Evolutionary conservation across 2,329 filamentous ascomycete species (phyloP), one percentile per base, ranked within the genome.

Genomic region (Fonsecaea monophora): DNA sequence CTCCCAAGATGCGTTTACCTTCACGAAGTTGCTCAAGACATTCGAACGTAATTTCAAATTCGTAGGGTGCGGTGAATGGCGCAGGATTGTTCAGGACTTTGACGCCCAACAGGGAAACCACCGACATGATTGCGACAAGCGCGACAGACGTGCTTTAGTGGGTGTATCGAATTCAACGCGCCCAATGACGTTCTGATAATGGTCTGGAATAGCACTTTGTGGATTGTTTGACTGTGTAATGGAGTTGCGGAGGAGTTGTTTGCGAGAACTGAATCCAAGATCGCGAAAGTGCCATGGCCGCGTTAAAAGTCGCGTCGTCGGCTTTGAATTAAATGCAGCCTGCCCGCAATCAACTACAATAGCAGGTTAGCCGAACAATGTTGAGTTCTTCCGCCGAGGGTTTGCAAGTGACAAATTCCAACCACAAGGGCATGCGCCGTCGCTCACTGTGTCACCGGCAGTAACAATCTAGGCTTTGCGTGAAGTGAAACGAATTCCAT

Each of bases 31-130:
- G 88, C 83, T 99, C 95, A 30, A 98, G 88, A 76, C 95, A 98
- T 81, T 99, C 95, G 71, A 99, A 99, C 18, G 95, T 99, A 79
- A 99, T 98, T 82, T 99, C 94, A 74, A 99, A 97, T 80, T 95
- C 89, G 80, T 99, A 99, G 62, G 92, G 89, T 78, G 94, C 91
- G 75, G 89, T 90, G 82, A 99, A 98, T 74, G 91, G 89, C 76
- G 95, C 94, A 76, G 95, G 95, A 83, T 99, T 99, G 87, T 99
- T 98, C 78, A 93, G 86, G 74, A 99, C 92, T 81, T 95, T 92
- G 76, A 99, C 95, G 77, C 94, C 94, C 73, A 99, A 88, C 67
- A 99, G 89, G 73, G 94, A 96, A 71, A 99, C 94, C 77, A 97
- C 92, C 77, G 95, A 97, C 95, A 97, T 97, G 72, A 77, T 86